Conservation (phyloP, 169 alveolate species). For the Pseudocohnilembus persalinus region DNA sequence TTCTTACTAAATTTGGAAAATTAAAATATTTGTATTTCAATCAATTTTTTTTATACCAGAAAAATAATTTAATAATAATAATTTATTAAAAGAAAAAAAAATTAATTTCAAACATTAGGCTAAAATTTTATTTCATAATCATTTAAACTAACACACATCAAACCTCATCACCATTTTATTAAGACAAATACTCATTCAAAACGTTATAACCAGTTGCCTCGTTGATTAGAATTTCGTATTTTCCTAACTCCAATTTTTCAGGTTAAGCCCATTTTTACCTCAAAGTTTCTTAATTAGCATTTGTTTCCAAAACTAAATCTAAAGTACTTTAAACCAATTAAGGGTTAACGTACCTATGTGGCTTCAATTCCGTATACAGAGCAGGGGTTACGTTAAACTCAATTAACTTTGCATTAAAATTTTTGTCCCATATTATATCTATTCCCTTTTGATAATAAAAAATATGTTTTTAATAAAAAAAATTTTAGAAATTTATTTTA, state of each 20-base stretch:
- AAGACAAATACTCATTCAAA: not conserved
- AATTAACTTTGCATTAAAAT: slow-evolving; percentile 4
- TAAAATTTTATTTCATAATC: no score
- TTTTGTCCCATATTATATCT: slow-evolving; percentile 13
- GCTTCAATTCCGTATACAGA: not conserved
- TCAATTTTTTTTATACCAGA: no score
- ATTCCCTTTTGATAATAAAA: no score
- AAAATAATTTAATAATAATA: no score
- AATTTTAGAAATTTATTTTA: no score
- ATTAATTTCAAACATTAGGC: no score
- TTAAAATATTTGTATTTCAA: no score
- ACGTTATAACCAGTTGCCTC: slow-evolving; percentile 14
- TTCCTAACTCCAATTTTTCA: not conserved
- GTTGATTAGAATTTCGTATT: slow-evolving; percentile 9
- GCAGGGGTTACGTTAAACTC: slow-evolving; percentile 17
- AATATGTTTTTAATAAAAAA: no score
- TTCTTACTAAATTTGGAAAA: no score
- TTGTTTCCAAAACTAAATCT: slow-evolving; percentile 14
- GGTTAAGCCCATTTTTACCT: slow-evolving; percentile 3
- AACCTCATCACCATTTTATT: no score
- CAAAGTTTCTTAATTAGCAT: not conserved
- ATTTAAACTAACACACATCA: no score
- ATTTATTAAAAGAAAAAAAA: no score
- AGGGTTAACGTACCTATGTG: slow-evolving; percentile 11
- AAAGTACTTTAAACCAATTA: slow-evolving; percentile 4